Conservation (phyloP, 2,329 filamentous ascomycete species). For the Scedosporium boydii region DNA sequence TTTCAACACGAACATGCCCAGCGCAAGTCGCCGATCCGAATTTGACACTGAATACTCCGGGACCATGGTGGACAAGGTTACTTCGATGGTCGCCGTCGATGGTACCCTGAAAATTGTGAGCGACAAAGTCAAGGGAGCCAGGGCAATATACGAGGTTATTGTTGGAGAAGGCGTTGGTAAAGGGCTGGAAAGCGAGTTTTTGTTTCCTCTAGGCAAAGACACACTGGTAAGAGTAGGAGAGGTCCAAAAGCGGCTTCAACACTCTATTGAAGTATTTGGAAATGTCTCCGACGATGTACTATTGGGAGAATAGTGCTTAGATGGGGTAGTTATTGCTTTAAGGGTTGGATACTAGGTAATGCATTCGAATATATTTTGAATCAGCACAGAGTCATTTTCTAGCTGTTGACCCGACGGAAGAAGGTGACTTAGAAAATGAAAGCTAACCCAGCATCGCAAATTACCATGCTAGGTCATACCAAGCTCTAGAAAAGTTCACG, state of each 20-base stretch:
- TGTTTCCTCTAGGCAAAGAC: background rate
- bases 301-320: too few species aligned
- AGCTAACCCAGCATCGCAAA: too few species aligned
- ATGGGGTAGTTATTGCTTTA: too few species aligned
- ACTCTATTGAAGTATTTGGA: background rate
- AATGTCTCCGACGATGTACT: background rate
- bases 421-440: too few species aligned
- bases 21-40: slow-evolving; percentile 11
- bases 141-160: background rate
- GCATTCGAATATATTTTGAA: too few species aligned
- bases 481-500: too few species aligned
- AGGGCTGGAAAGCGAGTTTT: background rate
- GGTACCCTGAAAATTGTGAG: background rate
- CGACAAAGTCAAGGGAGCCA: background rate
- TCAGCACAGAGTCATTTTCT: too few species aligned
- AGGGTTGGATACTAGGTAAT: too few species aligned
- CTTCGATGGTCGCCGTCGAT: background rate
- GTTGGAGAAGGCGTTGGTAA: background rate
- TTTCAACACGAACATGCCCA: slow-evolving; percentile 38
- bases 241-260: background rate
- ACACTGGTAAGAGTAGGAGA: background rate
- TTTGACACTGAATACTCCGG: background rate
- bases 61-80: background rate
- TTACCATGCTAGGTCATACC: too few species aligned
- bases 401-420: too few species aligned